A percentile compares a stretch with the other conserved stretches of the same genome.
These are phyloP conservation scores for Aspergillus novofumigatus DNA, from an alignment of 2,329 filamentous ascomycete genomes.

Conservation along the genomic window DNA sequence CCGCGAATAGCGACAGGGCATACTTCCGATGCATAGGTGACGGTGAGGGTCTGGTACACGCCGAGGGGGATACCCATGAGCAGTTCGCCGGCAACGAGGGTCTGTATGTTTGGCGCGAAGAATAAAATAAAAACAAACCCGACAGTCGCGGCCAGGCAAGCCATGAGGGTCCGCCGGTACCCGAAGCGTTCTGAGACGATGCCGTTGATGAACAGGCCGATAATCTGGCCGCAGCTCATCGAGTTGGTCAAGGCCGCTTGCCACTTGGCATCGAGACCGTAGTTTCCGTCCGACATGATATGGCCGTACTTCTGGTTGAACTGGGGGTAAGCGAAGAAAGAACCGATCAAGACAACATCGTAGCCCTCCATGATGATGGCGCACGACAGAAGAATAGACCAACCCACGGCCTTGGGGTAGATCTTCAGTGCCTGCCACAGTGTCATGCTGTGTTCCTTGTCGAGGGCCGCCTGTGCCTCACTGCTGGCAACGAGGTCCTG, in stretches of 20 bases:
- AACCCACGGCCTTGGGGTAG: slow-evolving; percentile 72
- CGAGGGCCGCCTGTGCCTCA: slow-evolving; percentile 1
- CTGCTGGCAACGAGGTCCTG: slow-evolving; percentile 1
- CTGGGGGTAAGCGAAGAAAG: slow-evolving; percentile 58
- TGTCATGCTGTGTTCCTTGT: slow-evolving; percentile 28
- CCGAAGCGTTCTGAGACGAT: slow-evolving; percentile 50
- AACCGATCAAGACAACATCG: slow-evolving; percentile 75
- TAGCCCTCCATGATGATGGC: slow-evolving; percentile 92
- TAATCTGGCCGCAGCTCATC: slow-evolving; percentile 41
- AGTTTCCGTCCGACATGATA: slow-evolving; percentile 27
- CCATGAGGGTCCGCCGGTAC: slow-evolving; percentile 49
- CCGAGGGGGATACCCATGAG: slow-evolving; percentile 51
- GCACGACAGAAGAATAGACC: slow-evolving; percentile 80
- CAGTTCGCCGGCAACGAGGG: slow-evolving; percentile 48
- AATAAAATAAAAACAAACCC: slow-evolving; percentile 50
- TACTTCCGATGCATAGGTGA: slow-evolving; percentile 46
- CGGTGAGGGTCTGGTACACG: slow-evolving; percentile 48
- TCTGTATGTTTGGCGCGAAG: slow-evolving; percentile 45
- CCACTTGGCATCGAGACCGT: slow-evolving; percentile 32
- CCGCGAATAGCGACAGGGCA: slow-evolving; percentile 44
- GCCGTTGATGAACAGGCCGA: slow-evolving; percentile 50
- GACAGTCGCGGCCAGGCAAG: slow-evolving; percentile 43
- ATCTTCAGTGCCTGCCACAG: slow-evolving; percentile 21
- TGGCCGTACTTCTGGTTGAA: slow-evolving; percentile 42
- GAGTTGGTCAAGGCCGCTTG: slow-evolving; percentile 44